Base-by-base conservation (phyloP, 768 basidiomycete species). In the Amanita subjunquillea region DNA sequence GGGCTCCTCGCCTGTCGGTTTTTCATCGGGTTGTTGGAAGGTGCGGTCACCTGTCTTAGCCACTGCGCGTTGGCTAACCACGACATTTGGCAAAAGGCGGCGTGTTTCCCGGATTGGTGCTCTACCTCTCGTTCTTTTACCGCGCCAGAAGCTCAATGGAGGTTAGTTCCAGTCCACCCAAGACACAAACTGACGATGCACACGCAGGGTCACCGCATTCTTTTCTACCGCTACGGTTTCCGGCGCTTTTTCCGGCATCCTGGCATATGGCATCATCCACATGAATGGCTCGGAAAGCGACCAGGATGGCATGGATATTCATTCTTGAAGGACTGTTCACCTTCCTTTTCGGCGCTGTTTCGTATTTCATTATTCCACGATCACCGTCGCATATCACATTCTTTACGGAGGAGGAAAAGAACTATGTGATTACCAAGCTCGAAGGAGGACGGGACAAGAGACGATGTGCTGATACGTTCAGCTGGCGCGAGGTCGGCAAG, bases 241-340 rank as follows among this genome's bases (percentile, higher is more conserved):
- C 0, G 82, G 81, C 2, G 81, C 82, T 0, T 83, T 85, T 59
- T 82, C 80, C 0, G 85, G 86, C 34, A 69, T 87, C 3, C 73
- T 89, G 22, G 83, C 85, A 0, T 72, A 75, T 40, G 82, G 77
- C 0, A 84, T 89, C 59, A 72, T 79, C 50, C 69, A 79, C 36
- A 80, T 87, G 76, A 60, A 84, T 46, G 81, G 82, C 9, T 76
- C 8, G 71, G 73, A 0, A 64, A 71, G 2, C 73, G 72, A 39
- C 70, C 74, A 3, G 83, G 82, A 2, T 87, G 83, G 70, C 76
- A 13, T 87, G 81, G 83, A 77, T 85, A 46, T 82, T 83, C 62
- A 79, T 82, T 49, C 65, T 83, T 30, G 78, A 87, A 64, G 86
- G 86, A 1, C 64, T 76, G 2, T 79, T 88, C 63, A 85, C 85